Conservation (phyloP, 257 asterid genomes). For the Leonotis leonurus region DNA sequence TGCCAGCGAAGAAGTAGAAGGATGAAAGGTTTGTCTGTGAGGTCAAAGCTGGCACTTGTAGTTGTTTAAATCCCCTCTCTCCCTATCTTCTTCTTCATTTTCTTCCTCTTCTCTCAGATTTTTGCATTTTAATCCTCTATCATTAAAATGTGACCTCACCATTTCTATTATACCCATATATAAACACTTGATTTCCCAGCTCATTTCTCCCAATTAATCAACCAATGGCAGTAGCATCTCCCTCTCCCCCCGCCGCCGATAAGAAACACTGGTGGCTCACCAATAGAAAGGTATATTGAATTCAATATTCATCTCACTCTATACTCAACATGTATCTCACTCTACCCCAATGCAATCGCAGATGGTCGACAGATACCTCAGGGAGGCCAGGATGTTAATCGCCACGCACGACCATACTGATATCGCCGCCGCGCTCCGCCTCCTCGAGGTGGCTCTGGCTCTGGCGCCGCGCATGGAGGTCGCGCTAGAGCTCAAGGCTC, state of each 20-base stretch:
- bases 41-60: conserved; percentile 73
- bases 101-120: conserved; percentile 22
- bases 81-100: conserved; percentile 13
- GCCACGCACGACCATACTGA: conserved; percentile 54
- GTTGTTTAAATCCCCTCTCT: conserved; percentile 25
- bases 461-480: conserved; percentile 71
- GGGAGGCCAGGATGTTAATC: conserved; percentile 67
- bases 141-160: conserved; percentile 20
- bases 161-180: too few relatives aligned
- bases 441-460: conserved; percentile 60
- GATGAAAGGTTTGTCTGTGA: conserved; percentile 35
- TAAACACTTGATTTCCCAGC: too few relatives aligned
- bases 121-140: conserved; percentile 10
- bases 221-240: conserved; percentile 57
- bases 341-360: conserved; percentile 15
- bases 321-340: not conserved
- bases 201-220: not conserved
- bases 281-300: conserved; percentile 62
- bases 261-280: conserved; percentile 95
- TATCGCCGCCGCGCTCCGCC: conserved; percentile 52
- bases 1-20: conserved; percentile 70
- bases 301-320: too few relatives aligned
- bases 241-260: conserved; percentile 39
- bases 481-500: conserved; percentile 71
- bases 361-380: conserved; percentile 74